Evolutionary conservation across 2,329 filamentous ascomycete genomes (phyloP), one percentile per base, ranked within the genome.

Genomic region (Fusarium metavorans): DNA sequence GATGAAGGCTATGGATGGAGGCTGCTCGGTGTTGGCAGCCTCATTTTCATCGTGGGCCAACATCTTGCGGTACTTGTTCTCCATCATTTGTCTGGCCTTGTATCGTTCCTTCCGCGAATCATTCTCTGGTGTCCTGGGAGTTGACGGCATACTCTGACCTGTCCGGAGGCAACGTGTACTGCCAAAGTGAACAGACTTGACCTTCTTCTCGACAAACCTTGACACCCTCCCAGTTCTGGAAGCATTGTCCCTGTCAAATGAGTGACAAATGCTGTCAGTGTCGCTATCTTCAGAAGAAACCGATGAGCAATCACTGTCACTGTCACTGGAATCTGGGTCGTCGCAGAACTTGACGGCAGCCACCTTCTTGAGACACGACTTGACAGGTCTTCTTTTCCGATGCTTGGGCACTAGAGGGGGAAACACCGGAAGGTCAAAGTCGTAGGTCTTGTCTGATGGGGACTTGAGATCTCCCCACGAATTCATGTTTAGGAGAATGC

Each of bases 311-410:
- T 45, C 58, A n/a, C n/a, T 30, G 10, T 25, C 58, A 10, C 39
- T 45, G 8, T 25, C 60, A 16, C 13, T 45, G 32, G 16, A 52
- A 35, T 48, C 35, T 23, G n/a, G 3, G 39, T 32, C 23, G 18
- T 34, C 58, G 6, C 59, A 35, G n/a, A 48, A 48, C 4, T 16
- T 34, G 16, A 30, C 11, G 9, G 5, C 5, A 4, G 50, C n/a
- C 6, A n/a, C 3, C 20, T 34, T 23, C 13, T 37, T 71, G 18
- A 71, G 32, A 27, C 62, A 71, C 13, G 69, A n/a, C 43, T 43
- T 71, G 5, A 2, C 7, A 1, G 63, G 57, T 1, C 2, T 13
- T 10, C 45, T 13, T 4, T 35, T 59, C 11, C 23, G 18, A 20
- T 71, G 69, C 4, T 63, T 43, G 6, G 67, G 67, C 35, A 25